Conservation (phyloP, 352 stramenopile species). For the Pilasporangium apinafurcum region DNA sequence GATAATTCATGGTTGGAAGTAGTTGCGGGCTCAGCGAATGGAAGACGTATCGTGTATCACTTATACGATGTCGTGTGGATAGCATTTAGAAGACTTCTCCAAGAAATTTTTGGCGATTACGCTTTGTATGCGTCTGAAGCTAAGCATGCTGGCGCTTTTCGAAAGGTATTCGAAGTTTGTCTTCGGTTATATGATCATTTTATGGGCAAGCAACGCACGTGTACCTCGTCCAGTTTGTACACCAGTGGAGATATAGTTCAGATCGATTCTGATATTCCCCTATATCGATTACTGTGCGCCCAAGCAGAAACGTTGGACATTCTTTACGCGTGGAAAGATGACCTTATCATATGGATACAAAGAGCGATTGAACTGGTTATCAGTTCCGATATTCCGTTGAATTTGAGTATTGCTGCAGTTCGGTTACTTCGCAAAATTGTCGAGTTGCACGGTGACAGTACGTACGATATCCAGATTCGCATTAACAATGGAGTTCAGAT, state of each 20-base stretch:
- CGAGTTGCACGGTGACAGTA: slow-evolving; percentile 4
- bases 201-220: slow-evolving; percentile 5
- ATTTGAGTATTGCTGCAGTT: slow-evolving; percentile 2
- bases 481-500: not conserved
- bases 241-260: slow-evolving; percentile 7
- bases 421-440: slow-evolving; percentile 7
- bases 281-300: too few species aligned
- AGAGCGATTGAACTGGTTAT: slow-evolving; percentile 2
- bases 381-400: not conserved
- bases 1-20: not conserved
- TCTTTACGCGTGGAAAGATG: not conserved
- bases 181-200: not conserved
- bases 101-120: not conserved
- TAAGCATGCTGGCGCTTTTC: not conserved
- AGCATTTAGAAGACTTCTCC: not conserved
- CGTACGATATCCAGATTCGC: slow-evolving; percentile 3
- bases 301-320: too few species aligned
- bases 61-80: slow-evolving; percentile 6
- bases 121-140: not conserved
- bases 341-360: slow-evolving; percentile 9
- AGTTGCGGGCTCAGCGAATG: not conserved
- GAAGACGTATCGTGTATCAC: not conserved
- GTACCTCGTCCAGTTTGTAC: slow-evolving; percentile 15
- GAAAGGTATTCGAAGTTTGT: not conserved
- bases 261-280: too few species aligned